Evolutionary conservation across 768 basidiomycete species (phyloP).

Genomic region (Kwoniella dendrophila): DNA sequence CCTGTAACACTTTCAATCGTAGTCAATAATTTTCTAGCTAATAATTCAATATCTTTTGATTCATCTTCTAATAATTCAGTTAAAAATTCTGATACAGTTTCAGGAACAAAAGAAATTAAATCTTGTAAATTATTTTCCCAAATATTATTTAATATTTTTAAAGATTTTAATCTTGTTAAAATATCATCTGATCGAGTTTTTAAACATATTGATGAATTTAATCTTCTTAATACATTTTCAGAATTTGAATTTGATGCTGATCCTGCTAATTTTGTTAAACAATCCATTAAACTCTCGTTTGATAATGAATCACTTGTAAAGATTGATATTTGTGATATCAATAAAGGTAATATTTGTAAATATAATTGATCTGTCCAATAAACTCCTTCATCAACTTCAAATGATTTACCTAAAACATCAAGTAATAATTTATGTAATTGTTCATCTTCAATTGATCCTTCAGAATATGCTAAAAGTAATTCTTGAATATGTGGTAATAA

Average conservation of each 20-base stretch:
- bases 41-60: slow-evolving; percentile 75
- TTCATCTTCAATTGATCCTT: slow-evolving; percentile 54
- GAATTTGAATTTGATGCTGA: slow-evolving; percentile 67
- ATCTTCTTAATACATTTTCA: slow-evolving; percentile 68
- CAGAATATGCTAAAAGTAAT: slow-evolving; percentile 62
- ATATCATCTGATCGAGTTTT: slow-evolving; percentile 82
- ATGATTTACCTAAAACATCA: slow-evolving; percentile 67
- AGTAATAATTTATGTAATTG: slow-evolving; percentile 69
- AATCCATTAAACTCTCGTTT: slow-evolving; percentile 20
- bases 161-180: slow-evolving; percentile 68
- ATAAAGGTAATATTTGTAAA: slow-evolving; percentile 60
- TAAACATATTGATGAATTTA: slow-evolving; percentile 84
- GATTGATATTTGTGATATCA: slow-evolving; percentile 70
- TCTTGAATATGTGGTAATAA: slow-evolving; percentile 70
- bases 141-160: slow-evolving; percentile 68
- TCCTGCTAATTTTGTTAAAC: slow-evolving; percentile 60
- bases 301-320: slow-evolving; percentile 51
- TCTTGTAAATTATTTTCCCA: slow-evolving; percentile 81
- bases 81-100: slow-evolving; percentile 58
- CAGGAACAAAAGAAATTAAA: slow-evolving; percentile 81
- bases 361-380: slow-evolving; percentile 90
- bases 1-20: slow-evolving; percentile 54
- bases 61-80: slow-evolving; percentile 64
- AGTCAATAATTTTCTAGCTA: slow-evolving; percentile 59
- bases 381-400: slow-evolving; percentile 77